Base-by-base conservation (phyloP, 208 protist genomes). In the Trypanosoma boissoni region DNA sequence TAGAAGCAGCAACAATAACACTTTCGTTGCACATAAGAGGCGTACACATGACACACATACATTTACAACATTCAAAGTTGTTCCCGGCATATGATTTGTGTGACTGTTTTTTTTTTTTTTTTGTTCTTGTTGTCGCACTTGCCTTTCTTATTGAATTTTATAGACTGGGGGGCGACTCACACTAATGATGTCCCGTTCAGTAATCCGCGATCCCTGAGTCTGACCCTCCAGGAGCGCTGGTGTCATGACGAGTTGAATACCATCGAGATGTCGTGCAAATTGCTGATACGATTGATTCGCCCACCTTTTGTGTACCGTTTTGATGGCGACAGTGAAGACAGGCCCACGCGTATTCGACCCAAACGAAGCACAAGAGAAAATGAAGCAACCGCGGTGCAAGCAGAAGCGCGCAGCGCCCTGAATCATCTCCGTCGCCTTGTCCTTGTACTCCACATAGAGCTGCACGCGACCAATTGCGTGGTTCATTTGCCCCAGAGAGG, bases 381-480 rank as follows among this genome's bases (percentile, higher is more conserved):
- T 60, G 64, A 83, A 91, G 61, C 78, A 83, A 10, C 70, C 61
- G 14, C 76, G 69, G 20, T 69, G 53, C 44, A 71, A 55, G 1
- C 78, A 87, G 59, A 86, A 91, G 34, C 84, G 84, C 8, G 69
- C 83, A 3, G 68, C 71, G 16, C 85, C 85, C 34, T 92, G 71
- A 36, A 92, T 60, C 2, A 81, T 63, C 61, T 92, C 78, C 58
- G 77, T 74, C 9, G 51, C 58, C n/a, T 72, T 76, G 51, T 85
- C 78, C 27, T 76, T 80, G 68, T 81, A 83, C 44, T 64, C 78
- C 49, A 78, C 66, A n/a, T 83, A 48, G 10, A 92, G 58, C 62
- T 88, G 78, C 45, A 79, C 71, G 0, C 85, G 78, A 10, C 78
- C 80, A 51, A 92, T 80, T 16, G 41, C 29, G 55, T 89, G 81